Percentiles rank a stretch among this genome's conserved stretches.
phyloP scores from a whole-genome alignment of 257 asterid species.

The Linderniella brevidens region DNA sequence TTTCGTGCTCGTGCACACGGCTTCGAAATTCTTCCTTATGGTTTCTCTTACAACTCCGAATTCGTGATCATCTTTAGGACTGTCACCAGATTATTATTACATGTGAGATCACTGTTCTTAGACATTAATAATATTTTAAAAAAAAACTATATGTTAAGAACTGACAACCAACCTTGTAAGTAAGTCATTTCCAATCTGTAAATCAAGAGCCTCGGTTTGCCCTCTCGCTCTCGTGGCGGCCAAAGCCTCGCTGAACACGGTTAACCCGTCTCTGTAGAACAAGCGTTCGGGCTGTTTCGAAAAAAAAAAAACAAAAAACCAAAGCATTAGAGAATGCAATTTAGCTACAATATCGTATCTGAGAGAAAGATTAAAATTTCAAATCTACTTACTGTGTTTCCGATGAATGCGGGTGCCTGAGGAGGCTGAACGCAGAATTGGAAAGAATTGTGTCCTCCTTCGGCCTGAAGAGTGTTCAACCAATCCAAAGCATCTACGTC shows the following conservation, averaged over 20 bases:
- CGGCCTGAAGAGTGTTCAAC: too few species aligned
- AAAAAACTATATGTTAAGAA: constrained; percentile 10
- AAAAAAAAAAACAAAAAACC: too few species aligned
- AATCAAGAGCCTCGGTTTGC: constrained; percentile 50
- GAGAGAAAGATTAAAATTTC: too few species aligned
- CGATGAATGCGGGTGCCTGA: too few species aligned
- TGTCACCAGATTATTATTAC: constrained; percentile 12
- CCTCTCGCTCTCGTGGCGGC: constrained; percentile 95
- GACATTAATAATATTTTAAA: neutral
- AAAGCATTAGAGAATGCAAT: too few species aligned
- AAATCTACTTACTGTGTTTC: too few species aligned
- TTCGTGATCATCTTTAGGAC: constrained; percentile 78
- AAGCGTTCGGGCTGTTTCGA: constrained; percentile 69
- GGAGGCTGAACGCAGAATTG: too few species aligned
- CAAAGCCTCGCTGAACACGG: constrained; percentile 74
- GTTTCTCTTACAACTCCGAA: constrained; percentile 76
- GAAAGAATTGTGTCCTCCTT: too few species aligned
- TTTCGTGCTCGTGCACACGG: neutral
- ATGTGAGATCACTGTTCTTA: constrained; percentile 9
- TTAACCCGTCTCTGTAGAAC: constrained; percentile 57
- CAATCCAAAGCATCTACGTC: too few species aligned
- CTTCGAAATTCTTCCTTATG: constrained; percentile 64
- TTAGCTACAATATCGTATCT: too few species aligned
- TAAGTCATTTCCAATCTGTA: constrained; percentile 66
- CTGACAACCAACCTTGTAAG: constrained; percentile 49